phyloP scores from a whole-genome alignment of 75 land plant genomes.

The Picea glauca region DNA sequence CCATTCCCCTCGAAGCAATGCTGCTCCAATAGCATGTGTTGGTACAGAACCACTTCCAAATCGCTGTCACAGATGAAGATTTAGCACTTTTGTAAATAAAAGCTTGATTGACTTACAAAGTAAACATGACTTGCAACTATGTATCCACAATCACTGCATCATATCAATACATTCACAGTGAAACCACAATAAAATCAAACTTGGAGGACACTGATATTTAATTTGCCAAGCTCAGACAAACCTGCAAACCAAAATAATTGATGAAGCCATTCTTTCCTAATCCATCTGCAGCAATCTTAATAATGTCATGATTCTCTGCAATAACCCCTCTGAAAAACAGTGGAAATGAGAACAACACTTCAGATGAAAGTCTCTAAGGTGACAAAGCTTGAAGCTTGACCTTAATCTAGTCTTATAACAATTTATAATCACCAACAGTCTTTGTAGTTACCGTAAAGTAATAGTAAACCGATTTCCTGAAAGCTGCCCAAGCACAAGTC shows the following conservation, averaged over 20 bases:
- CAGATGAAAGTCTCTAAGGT: neutral
- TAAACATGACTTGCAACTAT: neutral
- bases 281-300: constrained; percentile 59
- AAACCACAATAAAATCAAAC: neutral
- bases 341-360: neutral
- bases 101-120: neutral
- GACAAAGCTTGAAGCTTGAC: neutral
- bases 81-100: constrained; percentile 7
- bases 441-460: constrained; percentile 68
- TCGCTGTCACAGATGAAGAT: constrained; percentile 47
- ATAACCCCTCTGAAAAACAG: constrained; percentile 62
- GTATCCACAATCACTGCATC: neutral
- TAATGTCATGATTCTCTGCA: constrained; percentile 64
- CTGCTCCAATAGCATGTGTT: constrained; percentile 81
- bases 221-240: constrained; percentile 13
- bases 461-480: constrained; percentile 82
- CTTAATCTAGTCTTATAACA: neutral
- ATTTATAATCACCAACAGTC: neutral
- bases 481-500: constrained; percentile 83
- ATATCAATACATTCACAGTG: neutral
- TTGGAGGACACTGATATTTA: neutral
- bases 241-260: constrained; percentile 97
- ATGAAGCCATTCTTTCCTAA: constrained; percentile 83
- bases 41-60: constrained; percentile 94
- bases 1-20: constrained; percentile 95